Conservation (phyloP, 1,139 yeast genomes). For the Sporopachydermia cereana region DNA sequence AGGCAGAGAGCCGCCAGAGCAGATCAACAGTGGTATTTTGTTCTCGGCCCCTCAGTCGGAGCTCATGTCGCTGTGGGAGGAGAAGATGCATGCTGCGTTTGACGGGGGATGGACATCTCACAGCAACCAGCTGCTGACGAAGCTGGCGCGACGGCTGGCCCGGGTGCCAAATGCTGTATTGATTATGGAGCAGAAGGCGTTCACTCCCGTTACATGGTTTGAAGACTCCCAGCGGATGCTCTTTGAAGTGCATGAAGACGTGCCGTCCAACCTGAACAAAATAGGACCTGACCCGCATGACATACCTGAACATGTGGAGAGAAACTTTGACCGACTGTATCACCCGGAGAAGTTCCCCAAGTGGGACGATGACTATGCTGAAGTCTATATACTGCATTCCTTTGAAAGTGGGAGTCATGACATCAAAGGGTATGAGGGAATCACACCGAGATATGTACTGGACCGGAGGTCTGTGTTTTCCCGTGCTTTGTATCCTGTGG, state of each 20-base stretch:
- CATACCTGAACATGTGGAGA: not conserved
- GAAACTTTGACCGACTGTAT: not conserved
- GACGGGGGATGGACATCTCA: constrained; percentile 1
- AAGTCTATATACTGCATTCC: not conserved
- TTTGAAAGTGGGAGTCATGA: not conserved
- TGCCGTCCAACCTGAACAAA: not conserved
- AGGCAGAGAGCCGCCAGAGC: not conserved
- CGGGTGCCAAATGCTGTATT: not conserved
- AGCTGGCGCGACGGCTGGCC: not conserved
- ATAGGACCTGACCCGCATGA: not conserved
- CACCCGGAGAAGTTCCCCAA: not conserved
- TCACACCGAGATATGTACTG: not conserved
- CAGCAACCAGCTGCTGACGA: not conserved
- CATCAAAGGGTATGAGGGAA: not conserved
- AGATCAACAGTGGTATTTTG: not conserved
- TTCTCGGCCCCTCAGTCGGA: not conserved
- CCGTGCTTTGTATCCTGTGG: not conserved
- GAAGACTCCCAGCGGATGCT: not conserved
- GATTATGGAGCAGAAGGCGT: not conserved
- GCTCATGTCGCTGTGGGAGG: not conserved
- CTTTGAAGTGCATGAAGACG: not conserved
- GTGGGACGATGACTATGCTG: not conserved
- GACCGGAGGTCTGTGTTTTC: not conserved
- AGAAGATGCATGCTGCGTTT: not conserved
- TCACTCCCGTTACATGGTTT: not conserved